Evolutionary conservation across 257 asterid species (phyloP).

Genomic region (Oldenlandia corymbosa): DNA sequence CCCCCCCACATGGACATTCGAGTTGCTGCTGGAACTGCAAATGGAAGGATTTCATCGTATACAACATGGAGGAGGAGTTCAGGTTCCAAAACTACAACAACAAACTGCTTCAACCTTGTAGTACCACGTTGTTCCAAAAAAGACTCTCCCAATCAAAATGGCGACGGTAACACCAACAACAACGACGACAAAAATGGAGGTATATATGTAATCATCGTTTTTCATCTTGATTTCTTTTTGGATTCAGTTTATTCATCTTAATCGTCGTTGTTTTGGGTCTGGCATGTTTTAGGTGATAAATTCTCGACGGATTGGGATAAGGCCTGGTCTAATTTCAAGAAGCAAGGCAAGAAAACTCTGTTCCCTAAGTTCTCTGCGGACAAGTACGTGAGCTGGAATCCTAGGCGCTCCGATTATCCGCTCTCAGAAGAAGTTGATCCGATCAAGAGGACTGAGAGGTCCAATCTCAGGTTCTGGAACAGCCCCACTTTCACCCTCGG

Average conservation of each 20-base stretch:
- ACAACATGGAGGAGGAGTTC: neutral
- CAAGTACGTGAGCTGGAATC: constrained; percentile 94
- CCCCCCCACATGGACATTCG: constrained; percentile 26
- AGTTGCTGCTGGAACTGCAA: constrained; percentile 9
- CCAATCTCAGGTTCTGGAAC: constrained; percentile 83
- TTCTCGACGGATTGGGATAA: constrained; percentile 89
- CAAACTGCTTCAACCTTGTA: constrained; percentile 8
- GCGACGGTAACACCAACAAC: constrained; percentile 3
- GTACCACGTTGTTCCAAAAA: constrained; percentile 19
- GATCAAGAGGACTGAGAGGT: constrained; percentile 80
- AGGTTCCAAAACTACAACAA: constrained; percentile 9
- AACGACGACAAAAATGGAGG: constrained; percentile 2
- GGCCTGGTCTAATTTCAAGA: constrained; percentile 88
- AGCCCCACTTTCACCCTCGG: constrained; percentile 66
- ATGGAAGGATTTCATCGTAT: constrained; percentile 14
- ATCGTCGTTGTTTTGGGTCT: too few species aligned
- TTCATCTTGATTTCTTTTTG: too few species aligned
- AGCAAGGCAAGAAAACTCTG: constrained; percentile 62
- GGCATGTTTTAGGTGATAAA: constrained; percentile 52
- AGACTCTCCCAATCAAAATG: constrained; percentile 15
- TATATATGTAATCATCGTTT: neutral
- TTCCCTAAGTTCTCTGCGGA: constrained; percentile 66
- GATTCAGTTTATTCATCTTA: too few species aligned
- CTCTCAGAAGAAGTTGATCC: constrained; percentile 92
- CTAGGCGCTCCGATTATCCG: constrained; percentile 72